Conservation (phyloP, 768 basidiomycete genomes). For the Trametes cingulata region DNA sequence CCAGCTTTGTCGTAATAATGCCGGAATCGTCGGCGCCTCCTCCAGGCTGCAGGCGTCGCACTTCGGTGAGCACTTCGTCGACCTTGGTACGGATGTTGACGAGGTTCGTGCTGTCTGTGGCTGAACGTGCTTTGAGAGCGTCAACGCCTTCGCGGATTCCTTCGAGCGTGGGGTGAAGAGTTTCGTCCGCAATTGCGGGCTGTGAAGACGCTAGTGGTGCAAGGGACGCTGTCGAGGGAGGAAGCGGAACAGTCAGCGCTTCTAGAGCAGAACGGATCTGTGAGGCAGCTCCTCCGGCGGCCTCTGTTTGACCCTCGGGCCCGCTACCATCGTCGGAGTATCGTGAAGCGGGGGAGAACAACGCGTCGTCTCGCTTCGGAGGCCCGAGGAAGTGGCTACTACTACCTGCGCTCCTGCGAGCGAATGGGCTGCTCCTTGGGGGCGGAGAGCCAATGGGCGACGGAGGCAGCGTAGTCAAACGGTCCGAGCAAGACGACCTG, state of each 20-base stretch:
- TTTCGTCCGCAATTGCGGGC: background rate
- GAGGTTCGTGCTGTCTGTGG: conserved; percentile 15
- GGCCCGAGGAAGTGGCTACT: background rate
- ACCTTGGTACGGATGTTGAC: conserved; percentile 27
- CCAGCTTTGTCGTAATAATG: conserved; percentile 37
- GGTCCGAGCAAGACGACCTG: conserved; percentile 10
- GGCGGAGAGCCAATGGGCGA: conserved; percentile 16
- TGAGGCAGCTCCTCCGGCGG: background rate
- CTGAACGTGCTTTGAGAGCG: conserved; percentile 13
- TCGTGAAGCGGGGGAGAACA: conserved; percentile 16
- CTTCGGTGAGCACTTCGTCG: conserved; percentile 25
- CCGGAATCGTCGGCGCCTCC: background rate
- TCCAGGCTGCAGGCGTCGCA: conserved; percentile 1
- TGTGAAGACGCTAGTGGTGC: background rate
- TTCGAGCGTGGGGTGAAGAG: conserved; percentile 15
- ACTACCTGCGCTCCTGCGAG: background rate
- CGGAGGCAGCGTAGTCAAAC: conserved; percentile 16
- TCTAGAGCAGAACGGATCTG: conserved; percentile 1
- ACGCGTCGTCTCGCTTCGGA: background rate
- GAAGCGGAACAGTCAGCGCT: background rate
- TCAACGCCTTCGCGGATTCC: conserved; percentile 21
- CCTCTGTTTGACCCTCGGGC: background rate
- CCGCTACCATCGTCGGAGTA: conserved; percentile 21
- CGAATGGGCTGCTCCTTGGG: background rate
- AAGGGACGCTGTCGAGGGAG: background rate